Evolutionary conservation across 345 rosid genomes (phyloP).

Genomic region (Gossypium turneri): DNA sequence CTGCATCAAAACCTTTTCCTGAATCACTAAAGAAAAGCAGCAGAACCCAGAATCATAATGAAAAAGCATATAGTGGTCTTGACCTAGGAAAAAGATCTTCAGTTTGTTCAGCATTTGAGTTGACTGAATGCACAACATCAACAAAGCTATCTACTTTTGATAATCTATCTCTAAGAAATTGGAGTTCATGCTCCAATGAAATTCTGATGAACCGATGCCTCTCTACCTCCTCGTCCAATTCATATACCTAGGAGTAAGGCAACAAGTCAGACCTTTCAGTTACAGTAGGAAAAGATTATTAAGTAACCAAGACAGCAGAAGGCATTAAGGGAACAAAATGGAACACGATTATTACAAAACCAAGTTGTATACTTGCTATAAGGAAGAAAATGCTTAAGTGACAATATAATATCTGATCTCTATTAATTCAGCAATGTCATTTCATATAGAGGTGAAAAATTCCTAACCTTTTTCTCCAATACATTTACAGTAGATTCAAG

Average conservation of each 20-base stretch:
- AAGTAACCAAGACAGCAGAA: background rate
- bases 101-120: conserved; percentile 25
- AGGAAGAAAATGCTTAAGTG: background rate
- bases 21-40: conserved; percentile 5
- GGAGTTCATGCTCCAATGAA: conserved; percentile 74
- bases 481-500: conserved; percentile 79
- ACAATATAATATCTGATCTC: background rate
- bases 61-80: conserved; percentile 19
- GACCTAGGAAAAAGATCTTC: conserved; percentile 53
- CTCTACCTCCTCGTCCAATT: conserved; percentile 82
- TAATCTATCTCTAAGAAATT: conserved; percentile 58
- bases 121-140: conserved; percentile 36
- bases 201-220: conserved; percentile 61
- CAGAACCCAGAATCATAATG: conserved; percentile 17
- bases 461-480: conserved; percentile 78
- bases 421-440: background rate
- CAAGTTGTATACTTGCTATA: background rate
- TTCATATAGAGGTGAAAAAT: conserved; percentile 1
- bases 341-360: background rate
- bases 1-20: conserved; percentile 26
- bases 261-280: conserved; percentile 11
- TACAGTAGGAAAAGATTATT: background rate
- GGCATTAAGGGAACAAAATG: background rate
- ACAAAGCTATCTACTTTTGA: conserved; percentile 55
- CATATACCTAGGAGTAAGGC: conserved; percentile 52